phyloP scores from a whole-genome alignment of 352 stramenopile species.

The Globisporangium spiculum region DNA sequence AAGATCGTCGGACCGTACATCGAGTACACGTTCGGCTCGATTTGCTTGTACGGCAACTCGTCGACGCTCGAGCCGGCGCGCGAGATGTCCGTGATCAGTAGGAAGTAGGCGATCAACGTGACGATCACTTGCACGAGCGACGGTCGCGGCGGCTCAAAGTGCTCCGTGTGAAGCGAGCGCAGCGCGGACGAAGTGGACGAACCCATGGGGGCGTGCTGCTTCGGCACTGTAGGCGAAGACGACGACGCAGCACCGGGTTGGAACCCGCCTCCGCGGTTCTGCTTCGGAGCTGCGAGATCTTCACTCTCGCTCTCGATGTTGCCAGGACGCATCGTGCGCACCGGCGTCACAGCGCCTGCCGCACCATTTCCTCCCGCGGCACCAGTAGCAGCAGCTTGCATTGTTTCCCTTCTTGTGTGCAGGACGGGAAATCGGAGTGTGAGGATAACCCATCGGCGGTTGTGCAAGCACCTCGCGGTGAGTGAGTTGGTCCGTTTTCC shows the following conservation, averaged over 20 bases:
- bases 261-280: background rate
- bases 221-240: background rate
- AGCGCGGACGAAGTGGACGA: constrained; percentile 9
- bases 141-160: constrained; percentile 20
- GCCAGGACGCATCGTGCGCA: background rate
- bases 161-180: constrained; percentile 17
- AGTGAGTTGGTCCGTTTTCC: background rate
- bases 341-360: constrained; percentile 5
- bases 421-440: constrained; percentile 1
- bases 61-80: constrained; percentile 36
- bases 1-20: constrained; percentile 38
- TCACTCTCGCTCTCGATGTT: constrained; percentile 13
- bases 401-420: background rate
- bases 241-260: background rate
- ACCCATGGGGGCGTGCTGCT: background rate
- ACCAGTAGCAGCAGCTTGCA: constrained; percentile 1
- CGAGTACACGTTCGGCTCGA: constrained; percentile 53
- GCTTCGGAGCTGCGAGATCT: background rate
- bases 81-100: constrained; percentile 42
- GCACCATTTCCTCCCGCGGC: background rate
- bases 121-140: constrained; percentile 31
- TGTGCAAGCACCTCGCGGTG: background rate
- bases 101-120: constrained; percentile 38
- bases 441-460: background rate
- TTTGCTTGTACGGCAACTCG: constrained; percentile 36